These are phyloP conservation scores for Aspergillus pseudotamarii DNA, from an alignment of 2,329 filamentous ascomycete species.

Conservation along the genomic window DNA sequence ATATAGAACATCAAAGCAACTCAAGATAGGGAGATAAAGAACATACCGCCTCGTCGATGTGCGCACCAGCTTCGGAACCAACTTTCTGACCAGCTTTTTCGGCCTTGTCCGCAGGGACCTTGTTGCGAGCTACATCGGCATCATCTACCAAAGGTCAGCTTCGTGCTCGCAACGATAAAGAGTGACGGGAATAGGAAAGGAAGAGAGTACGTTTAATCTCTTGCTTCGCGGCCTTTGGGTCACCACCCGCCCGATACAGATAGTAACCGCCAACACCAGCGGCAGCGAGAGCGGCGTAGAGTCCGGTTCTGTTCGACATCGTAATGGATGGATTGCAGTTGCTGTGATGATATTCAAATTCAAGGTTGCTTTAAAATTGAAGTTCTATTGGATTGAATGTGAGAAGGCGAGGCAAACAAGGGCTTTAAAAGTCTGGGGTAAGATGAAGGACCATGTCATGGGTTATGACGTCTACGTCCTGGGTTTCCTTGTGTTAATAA, in stretches of 20 bases:
- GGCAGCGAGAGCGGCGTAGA: constrained; percentile 58
- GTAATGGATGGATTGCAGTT: constrained; percentile 9
- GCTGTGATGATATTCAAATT: background rate
- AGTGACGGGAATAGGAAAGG: background rate
- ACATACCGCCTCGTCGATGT: constrained; percentile 71
- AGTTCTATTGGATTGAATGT: background rate
- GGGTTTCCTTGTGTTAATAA: background rate
- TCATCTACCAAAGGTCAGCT: constrained; percentile 63
- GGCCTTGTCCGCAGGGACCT: constrained; percentile 66
- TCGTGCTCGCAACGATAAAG: background rate
- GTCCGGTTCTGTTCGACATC: constrained; percentile 39
- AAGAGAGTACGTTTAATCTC: constrained; percentile 73
- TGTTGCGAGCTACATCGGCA: constrained; percentile 67
- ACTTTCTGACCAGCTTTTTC: constrained; percentile 67
- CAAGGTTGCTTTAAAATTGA: background rate
- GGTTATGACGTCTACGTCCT: constrained; percentile 17
- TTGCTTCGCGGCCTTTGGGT: constrained; percentile 80
- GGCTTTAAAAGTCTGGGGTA: background rate
- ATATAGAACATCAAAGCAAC: background rate
- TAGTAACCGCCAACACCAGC: constrained; percentile 81
- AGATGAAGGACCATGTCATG: background rate
- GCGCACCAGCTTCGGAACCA: constrained; percentile 64
- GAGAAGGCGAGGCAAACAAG: background rate
- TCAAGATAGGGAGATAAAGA: background rate
- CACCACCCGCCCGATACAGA: constrained; percentile 83